A percentile compares a stretch with the other conserved stretches of the same genome.
phyloP scores from a whole-genome alignment of 2,329 filamentous ascomycete genomes.

The Neoascochyta sp. region DNA sequence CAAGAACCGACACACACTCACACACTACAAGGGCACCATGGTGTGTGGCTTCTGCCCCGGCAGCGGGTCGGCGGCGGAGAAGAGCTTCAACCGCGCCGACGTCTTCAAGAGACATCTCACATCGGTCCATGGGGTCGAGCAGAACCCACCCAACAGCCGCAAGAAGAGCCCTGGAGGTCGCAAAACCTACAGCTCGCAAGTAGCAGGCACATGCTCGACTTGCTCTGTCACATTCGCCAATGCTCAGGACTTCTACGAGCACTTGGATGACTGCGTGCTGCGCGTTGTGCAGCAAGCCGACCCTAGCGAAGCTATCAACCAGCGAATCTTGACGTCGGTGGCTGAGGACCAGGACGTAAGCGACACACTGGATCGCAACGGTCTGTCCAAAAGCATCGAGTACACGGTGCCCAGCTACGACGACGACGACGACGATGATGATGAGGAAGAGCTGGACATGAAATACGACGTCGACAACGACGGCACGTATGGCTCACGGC shows the following conservation, averaged over 20 bases:
- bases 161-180: conserved; percentile 62
- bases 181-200: conserved; percentile 63
- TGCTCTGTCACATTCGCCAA: conserved; percentile 80
- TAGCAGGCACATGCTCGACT: conserved; percentile 85
- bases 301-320: conserved; percentile 43
- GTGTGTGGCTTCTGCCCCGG: conserved; percentile 92
- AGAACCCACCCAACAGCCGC: conserved; percentile 85
- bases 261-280: conserved; percentile 71
- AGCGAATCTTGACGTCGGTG: conserved; percentile 40
- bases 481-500: conserved; percentile 51
- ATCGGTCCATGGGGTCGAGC: conserved; percentile 86
- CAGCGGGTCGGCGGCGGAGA: conserved; percentile 82
- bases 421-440: conserved; percentile 57
- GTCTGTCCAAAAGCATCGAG: conserved; percentile 44
- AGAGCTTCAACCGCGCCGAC: conserved; percentile 92
- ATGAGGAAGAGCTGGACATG: conserved; percentile 57
- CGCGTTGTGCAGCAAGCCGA: conserved; percentile 53
- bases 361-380: conserved; percentile 40
- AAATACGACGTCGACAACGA: conserved; percentile 52
- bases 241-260: conserved; percentile 96
- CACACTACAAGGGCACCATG: conserved; percentile 97
- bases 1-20: conserved; percentile 90
- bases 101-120: conserved; percentile 94
- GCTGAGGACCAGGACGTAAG: conserved; percentile 40
- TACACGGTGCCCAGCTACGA: conserved; percentile 45